These are phyloP conservation scores for Papilionanthe hybrid DNA, from an alignment of 116 monocot genomes.

Conservation along the genomic window DNA sequence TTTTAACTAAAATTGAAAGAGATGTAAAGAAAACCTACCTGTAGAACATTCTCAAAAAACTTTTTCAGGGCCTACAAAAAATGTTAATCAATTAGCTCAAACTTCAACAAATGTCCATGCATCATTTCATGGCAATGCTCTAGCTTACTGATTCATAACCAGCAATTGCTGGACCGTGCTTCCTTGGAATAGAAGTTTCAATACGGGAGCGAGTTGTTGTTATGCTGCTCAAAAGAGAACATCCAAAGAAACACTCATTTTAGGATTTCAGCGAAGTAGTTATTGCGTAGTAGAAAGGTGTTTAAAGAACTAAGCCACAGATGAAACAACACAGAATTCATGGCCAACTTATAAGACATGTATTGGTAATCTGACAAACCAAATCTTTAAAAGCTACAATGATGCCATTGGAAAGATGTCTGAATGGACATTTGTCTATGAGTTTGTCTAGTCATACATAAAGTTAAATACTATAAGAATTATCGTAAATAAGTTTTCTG, in stretches of 20 bases:
- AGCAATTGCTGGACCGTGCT: slow-evolving; percentile 93
- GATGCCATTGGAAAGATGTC: background rate
- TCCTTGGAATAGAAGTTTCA: slow-evolving; percentile 78
- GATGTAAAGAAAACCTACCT: slow-evolving; percentile 42
- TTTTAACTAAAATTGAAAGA: slow-evolving; percentile 1
- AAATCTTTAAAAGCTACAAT: background rate
- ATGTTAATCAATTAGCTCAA: slow-evolving; percentile 3
- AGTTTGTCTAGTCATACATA: background rate
- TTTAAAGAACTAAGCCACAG: background rate
- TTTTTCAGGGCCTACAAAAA: slow-evolving; percentile 80
- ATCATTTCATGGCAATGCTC: background rate
- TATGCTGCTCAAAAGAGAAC: slow-evolving; percentile 45
- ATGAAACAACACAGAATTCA: background rate
- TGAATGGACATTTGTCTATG: background rate
- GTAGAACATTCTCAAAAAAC: slow-evolving; percentile 95
- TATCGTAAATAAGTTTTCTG: background rate
- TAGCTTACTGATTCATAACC: slow-evolving; percentile 85
- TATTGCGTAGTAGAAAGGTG: background rate
- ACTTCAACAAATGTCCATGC: background rate
- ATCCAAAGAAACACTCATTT: slow-evolving; percentile 5
- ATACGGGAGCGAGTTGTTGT: slow-evolving; percentile 71
- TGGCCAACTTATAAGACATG: background rate
- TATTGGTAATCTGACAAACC: background rate
- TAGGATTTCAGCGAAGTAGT: background rate
- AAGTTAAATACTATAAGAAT: background rate